Base-by-base conservation (phyloP, 352 stramenopile genomes). In the Phytophthora kernoviae region DNA sequence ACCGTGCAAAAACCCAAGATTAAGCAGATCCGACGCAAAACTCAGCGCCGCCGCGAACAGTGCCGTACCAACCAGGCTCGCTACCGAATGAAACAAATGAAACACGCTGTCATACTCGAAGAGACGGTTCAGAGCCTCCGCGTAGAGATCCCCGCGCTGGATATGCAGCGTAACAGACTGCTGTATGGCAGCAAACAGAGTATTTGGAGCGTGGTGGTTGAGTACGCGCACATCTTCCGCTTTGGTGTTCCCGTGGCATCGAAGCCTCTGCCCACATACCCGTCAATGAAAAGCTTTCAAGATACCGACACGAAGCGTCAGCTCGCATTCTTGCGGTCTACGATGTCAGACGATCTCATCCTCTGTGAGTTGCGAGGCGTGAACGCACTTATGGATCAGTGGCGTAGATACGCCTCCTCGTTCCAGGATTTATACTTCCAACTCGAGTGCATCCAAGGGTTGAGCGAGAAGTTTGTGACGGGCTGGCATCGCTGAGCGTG, bases 21-120 rank as follows among this genome's bases (percentile, higher is more conserved):
- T 18, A 73, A 70, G 36, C 65, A 54, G 2, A 34, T 66, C 20
- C 66, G 62, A 10, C 49, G 65, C 41, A 72, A 73, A 30, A 75
- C 71, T 0, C 41, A 67, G 2, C 58, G 50, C 6, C 71, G 65
- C 7, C 68, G 68, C 21, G 62, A 80, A 33, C 71, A 75, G 33
- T 80, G 71, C 44, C 67, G 71, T 8, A 43, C 26, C 1, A 80
- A 80, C 54, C 71, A 80, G 32, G 68, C 60, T 30, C 52, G 64
- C 9, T 77, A 77, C 52, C 65, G 71, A 36, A 70, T 54, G 50
- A 77, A 68, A 36, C 65, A 71, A 24, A 50, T 65, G 27, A 40
- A 53, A 32, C 56, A 60, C 17, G 53, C 33, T 39, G 27, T 63
- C 15, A 24, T 47, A 8, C 46, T 79, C 10, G 62, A 71, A 40